Percentiles rank a stretch among this genome's conserved stretches.
Evolutionary conservation across 306 rosid genomes (phyloP).

Genomic region (Morella rubra): DNA sequence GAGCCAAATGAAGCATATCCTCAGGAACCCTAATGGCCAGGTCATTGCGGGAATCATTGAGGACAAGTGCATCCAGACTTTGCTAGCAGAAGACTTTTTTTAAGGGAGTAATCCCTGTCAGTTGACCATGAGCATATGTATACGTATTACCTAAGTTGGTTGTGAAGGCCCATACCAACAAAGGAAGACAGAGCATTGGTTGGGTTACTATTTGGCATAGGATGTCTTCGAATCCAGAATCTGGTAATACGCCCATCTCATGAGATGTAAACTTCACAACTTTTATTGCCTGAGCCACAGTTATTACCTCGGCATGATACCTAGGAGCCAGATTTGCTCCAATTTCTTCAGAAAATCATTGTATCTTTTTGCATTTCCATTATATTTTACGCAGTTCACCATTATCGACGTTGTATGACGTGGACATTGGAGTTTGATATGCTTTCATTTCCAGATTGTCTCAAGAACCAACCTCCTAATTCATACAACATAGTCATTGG

Average conservation of each 20-base stretch:
- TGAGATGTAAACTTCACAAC: neutral
- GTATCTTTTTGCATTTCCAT: too few relatives aligned
- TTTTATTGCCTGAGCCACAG: neutral
- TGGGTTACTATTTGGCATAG: neutral
- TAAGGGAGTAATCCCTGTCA: neutral
- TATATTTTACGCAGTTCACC: too few relatives aligned
- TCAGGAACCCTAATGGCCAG: neutral
- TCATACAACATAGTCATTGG: neutral
- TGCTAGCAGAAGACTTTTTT: constrained; percentile 5
- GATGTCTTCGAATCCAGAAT: too few relatives aligned
- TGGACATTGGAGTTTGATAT: neutral
- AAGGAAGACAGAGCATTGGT: constrained; percentile 9
- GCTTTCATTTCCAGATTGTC: neutral
- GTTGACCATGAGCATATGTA: neutral
- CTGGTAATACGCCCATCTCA: neutral
- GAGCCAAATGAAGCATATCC: neutral
- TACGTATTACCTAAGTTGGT: constrained; percentile 7
- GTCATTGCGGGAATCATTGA: neutral
- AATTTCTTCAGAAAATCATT: neutral
- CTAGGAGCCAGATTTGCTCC: neutral
- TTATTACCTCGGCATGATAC: neutral
- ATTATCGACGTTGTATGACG: neutral
- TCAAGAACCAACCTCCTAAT: too few relatives aligned
- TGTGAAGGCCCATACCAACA: neutral
- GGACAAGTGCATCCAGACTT: neutral